These are phyloP conservation scores for Tulasnella sp. DNA, from an alignment of 768 basidiomycete genomes.

Conservation along the genomic window DNA sequence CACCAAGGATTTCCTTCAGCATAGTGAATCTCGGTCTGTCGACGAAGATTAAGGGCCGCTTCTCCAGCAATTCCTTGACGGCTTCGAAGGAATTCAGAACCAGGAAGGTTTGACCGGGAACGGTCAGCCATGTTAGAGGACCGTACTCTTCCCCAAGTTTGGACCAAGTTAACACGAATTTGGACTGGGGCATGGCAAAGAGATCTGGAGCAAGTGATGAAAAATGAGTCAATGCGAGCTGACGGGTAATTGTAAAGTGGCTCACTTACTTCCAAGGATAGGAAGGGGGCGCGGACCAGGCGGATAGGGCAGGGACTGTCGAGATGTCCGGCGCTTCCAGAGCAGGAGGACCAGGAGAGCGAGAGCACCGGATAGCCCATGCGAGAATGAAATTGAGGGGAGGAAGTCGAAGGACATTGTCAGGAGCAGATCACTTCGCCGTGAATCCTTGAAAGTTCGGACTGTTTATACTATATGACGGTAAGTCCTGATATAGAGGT, in stretches of 20 bases:
- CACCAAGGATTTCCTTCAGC: neutral
- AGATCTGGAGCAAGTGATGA: neutral
- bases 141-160: constrained; percentile 4
- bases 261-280: neutral
- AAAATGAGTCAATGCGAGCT: neutral
- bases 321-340: neutral
- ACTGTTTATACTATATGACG: neutral
- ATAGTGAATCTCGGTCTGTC: constrained; percentile 24
- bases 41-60: constrained; percentile 24
- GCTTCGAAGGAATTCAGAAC: constrained; percentile 16
- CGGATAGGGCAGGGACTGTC: neutral
- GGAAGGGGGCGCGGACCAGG: neutral
- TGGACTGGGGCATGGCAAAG: neutral
- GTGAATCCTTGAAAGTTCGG: neutral
- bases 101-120: constrained; percentile 1
- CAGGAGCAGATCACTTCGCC: neutral
- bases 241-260: neutral
- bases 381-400: neutral
- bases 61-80: constrained; percentile 28
- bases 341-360: neutral
- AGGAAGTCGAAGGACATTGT: neutral
- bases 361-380: neutral
- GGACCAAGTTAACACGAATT: neutral
- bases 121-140: neutral
- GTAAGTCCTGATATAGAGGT: neutral